phyloP scores from a whole-genome alignment of 768 basidiomycete genomes.

The Leccinum rimulosum region DNA sequence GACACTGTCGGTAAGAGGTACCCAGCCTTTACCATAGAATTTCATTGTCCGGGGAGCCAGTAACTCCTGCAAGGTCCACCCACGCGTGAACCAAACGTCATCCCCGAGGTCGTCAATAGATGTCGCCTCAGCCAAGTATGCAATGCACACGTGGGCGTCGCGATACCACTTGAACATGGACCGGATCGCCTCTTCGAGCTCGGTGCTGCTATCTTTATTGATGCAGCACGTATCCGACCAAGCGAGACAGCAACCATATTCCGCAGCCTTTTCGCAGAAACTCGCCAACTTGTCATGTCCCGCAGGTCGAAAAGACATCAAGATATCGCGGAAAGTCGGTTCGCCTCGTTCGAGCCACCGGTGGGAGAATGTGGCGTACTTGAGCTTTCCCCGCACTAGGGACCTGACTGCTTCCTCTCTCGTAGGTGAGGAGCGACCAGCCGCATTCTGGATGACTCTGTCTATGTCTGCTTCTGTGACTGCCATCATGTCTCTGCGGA shows the following conservation, averaged over 20 bases:
- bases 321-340: conserved; percentile 28
- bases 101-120: conserved; percentile 25
- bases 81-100: conserved; percentile 33
- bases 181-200: conserved; percentile 34
- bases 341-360: conserved; percentile 31
- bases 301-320: conserved; percentile 28
- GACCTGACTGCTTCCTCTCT: conserved; percentile 27
- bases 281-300: conserved; percentile 26
- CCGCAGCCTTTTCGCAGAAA: conserved; percentile 27
- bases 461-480: conserved; percentile 27
- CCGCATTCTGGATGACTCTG: conserved; percentile 15
- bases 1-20: conserved; percentile 21
- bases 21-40: conserved; percentile 30
- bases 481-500: conserved; percentile 24
- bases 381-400: conserved; percentile 22
- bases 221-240: conserved; percentile 38
- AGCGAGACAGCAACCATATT: conserved; percentile 28
- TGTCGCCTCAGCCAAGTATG: conserved; percentile 31
- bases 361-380: conserved; percentile 31
- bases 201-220: conserved; percentile 34
- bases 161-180: conserved; percentile 36
- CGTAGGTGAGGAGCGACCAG: conserved; percentile 25
- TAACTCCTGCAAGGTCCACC: conserved; percentile 32
- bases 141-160: conserved; percentile 29
- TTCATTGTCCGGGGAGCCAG: conserved; percentile 31